Evolutionary conservation across 176 grass and related monocot genomes (phyloP), one percentile per base, ranked within the genome.

Genomic region (Puya raimondii): DNA sequence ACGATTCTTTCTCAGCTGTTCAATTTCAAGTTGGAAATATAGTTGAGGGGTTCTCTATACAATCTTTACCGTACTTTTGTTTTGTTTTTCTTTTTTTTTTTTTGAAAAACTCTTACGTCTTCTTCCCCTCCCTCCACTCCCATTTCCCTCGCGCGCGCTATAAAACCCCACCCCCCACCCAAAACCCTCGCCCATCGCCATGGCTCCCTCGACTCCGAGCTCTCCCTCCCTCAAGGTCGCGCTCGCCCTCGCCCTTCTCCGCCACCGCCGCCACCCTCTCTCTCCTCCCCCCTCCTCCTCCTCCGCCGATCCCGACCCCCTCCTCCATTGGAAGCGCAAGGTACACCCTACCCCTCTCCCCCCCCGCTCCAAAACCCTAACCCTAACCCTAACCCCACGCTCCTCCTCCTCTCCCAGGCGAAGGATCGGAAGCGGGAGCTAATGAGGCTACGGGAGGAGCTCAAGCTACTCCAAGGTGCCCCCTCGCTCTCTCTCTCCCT

Each of bases 361-460:
- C 21, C 10, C n/a, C 63, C 12, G 11, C n/a, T 57, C 3, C 17
- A 48, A 14, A 9, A 12, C 12, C 1, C 11, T 33, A 80, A 53
- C 33, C 64, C 74, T 81, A 81, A 78, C 58, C 25, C 51, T 20
- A 23, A 58, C 20, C 58, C 50, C 76, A 70, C 50, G 54, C 26
- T 64, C 12, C 4, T 0, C 11, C 13, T 52, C 51, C 64, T 22
- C 27, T 29, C 23, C 12, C 25, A 92, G 93, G 89, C 89, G 67
- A 96, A 90, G 86, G 89, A 96, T 17, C 77, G 93, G 76, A 96
- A 96, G 89, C 72, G 71, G 70, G 86, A 97, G 80, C 80, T 97
- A 17, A 71, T 85, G 68, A 81, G 63, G 56, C 84, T 97, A 67
- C 80, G 86, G n/a, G 86, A 96, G 81, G 91, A 96, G 72, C 83